Base-by-base conservation (phyloP, 495 filamentous ascomycete species). In the Xanthoparmelia taractica region DNA sequence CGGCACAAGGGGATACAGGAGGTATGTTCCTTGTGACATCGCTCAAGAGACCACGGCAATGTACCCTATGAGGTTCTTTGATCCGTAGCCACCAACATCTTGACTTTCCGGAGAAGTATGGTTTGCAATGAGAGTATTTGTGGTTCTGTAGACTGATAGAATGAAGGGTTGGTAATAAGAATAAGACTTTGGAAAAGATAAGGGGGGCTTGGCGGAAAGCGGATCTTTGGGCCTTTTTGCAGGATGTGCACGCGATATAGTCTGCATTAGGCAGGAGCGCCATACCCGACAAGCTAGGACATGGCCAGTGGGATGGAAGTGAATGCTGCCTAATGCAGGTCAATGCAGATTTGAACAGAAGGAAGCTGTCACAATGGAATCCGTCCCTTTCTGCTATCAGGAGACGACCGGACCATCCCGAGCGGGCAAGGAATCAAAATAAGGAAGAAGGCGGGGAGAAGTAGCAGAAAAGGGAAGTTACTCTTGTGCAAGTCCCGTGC, bases 331-430 rank as follows among this genome's bases (percentile, higher is more conserved):
- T 0, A 27, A 31, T n/a, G 48, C 48, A 52, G 27, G 48, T 17
- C 8, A 11, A 29, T 31, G 48, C 5, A 31, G 48, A 27, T 3
- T 25, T 29, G 11, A 4, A 27, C 27, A 18, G 13, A 52, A 31
- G 27, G 12, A 10, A 18, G 48, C 27, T 29, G 25, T 29, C 12
- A 5, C 1, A 36, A 36, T 36, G 34, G 34, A 36, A 10, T 36
- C n/a, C n/a, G 8, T 20, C 40, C 29, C 25, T 43, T 18, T 52
- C 1, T 23, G 48, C 48, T 31, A 18, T 52, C 48, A 52, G 17
- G 48, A 52, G 48, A 52, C 48, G 48, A 33, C 25, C 48, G 48
- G 48, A 52, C 48, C 48, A 27, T 27, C 48, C 48, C 48, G 48
- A 52, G 13, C 27, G 27, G 27, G 25, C 12, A 33, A 20, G 10